Evolutionary conservation across 371 early-diverging fungal genomes (phyloP).

Genomic region (Saksenaea oblongispora): DNA sequence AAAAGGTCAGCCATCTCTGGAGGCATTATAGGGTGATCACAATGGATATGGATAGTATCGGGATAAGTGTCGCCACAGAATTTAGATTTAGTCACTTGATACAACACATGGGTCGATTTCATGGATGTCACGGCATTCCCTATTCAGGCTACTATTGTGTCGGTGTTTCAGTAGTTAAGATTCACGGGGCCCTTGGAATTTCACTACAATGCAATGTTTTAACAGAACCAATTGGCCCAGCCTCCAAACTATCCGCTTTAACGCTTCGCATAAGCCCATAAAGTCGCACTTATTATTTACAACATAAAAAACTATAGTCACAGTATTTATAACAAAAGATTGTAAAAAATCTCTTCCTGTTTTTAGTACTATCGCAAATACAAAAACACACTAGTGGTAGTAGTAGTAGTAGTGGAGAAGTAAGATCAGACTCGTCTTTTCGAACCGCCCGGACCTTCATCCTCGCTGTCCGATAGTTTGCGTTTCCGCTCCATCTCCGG

Average conservation of each 20-base stretch:
- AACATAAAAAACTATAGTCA: not conserved
- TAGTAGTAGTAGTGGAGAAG: not conserved
- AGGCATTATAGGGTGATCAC: too few relatives aligned
- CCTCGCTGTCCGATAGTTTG: not conserved
- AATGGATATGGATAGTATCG: too few relatives aligned
- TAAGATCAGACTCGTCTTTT: not conserved
- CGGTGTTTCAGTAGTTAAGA: not conserved
- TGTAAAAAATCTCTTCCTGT: not conserved
- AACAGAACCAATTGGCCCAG: too few relatives aligned
- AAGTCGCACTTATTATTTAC: not conserved
- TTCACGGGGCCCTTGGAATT: too few relatives aligned
- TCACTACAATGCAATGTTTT: too few relatives aligned
- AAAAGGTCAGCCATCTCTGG: too few relatives aligned
- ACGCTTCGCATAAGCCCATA: too few relatives aligned
- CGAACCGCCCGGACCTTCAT: not conserved
- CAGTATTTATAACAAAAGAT: not conserved
- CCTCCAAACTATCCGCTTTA: too few relatives aligned
- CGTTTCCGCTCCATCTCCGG: slow-evolving; percentile 11
- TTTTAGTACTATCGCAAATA: not conserved
- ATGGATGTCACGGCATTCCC: not conserved
- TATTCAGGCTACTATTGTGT: not conserved
- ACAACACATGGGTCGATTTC: not conserved
- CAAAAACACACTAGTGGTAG: slow-evolving; percentile 2
- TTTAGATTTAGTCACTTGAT: not conserved
- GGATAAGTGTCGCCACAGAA: not conserved